Evolutionary conservation across 2,329 filamentous ascomycete genomes (phyloP), one percentile per base, ranked within the genome.

Genomic region (Albophoma yamanashiensis): DNA sequence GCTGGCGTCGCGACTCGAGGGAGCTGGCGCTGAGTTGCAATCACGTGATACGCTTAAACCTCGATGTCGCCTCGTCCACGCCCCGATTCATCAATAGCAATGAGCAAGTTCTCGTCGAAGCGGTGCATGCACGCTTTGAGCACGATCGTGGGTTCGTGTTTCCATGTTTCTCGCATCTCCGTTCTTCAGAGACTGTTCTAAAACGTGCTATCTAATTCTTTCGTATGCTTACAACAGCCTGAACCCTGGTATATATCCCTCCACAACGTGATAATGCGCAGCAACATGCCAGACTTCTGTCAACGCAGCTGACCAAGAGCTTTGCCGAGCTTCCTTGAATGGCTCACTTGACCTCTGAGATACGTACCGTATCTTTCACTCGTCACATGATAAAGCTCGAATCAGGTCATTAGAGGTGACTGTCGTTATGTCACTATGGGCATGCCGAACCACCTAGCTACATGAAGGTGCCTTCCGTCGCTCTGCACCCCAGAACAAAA

Each of bases 361-460:
- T 9, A 39, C 5, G 38, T 39, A 3, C 3, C 5, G 38, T 39
- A 3, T 6, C 36, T 3, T 39, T 25, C 27, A 52, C 9, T 25
- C 3, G 25, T 20, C 14, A 50, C 47, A 53, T 7, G 27, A 17
- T 1, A 15, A 36, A 22, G 50, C 22, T 34, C 31, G 31, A 53
- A 55, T 4, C 11, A 36, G 9, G 17, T 14, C 57, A 47, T 25
- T 58, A n/a, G 58, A 62, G 45, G 58, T 67, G 63, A 62, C 64
- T 60, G 64, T 68, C 59, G 62, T 68, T 67, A 61, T 67, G 67
- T 58, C 68, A 69, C 67, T 67, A 68, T 67, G 60, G 55, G 63
- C 69, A 68, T 60, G 56, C 61, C 62, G 60, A 64, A 64, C 66
- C 55, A 56, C 58, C 56, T 47, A 38, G 9, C 36, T 14, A 36